A percentile compares a stretch with the other conserved stretches of the same genome.
Conservation (phyloP, 106 monocot species). For the Narthecium ossifragum region DNA sequence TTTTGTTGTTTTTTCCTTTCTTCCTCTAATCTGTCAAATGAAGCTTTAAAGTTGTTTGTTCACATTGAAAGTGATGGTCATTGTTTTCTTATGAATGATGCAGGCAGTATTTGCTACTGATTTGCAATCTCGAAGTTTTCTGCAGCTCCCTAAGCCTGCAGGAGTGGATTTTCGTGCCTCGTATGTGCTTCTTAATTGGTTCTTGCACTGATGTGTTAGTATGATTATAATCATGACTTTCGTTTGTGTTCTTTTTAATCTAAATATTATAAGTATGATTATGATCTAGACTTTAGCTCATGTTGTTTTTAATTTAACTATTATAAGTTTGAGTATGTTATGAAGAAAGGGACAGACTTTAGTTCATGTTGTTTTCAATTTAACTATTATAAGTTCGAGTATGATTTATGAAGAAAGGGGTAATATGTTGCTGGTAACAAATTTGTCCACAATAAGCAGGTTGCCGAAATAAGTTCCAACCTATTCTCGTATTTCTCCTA, state of each 20-base stretch:
- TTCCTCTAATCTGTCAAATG: background rate
- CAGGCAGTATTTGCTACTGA: slow-evolving; percentile 94
- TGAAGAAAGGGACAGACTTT: background rate
- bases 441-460: background rate
- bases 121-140: slow-evolving; percentile 84
- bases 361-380: background rate
- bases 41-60: too few species aligned
- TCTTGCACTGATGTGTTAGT: background rate
- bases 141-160: slow-evolving; percentile 81
- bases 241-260: background rate
- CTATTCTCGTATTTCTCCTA: background rate
- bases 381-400: background rate
- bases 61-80: too few species aligned
- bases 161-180: slow-evolving; percentile 99
- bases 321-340: background rate
- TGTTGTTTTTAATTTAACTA: background rate
- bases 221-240: background rate
- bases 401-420: background rate
- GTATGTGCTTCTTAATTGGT: slow-evolving; percentile 36
- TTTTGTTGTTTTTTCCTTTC: background rate
- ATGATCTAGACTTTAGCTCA: too few species aligned
- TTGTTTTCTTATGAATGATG: background rate
- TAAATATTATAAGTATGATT: background rate
- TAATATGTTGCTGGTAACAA: too few species aligned
- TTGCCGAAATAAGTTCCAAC: background rate